Base-by-base conservation (phyloP, 805 yeast species). In the Ogataea kodamae region DNA sequence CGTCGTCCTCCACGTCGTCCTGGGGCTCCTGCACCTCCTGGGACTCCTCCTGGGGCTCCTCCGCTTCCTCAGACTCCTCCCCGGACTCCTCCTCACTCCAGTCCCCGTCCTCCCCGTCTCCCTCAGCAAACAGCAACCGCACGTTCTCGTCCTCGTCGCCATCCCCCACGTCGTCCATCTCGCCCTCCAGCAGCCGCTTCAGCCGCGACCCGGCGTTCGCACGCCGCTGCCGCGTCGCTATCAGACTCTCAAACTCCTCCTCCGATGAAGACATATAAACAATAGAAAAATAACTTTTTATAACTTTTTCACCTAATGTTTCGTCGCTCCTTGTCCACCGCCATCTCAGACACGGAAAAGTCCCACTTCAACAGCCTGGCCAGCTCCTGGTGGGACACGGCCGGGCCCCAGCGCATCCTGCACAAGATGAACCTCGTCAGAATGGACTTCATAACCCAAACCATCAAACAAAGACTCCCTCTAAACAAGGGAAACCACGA, bases 301-400 rank as follows among this genome's bases (percentile, higher is more conserved):
- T 32, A 16, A 15, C 17, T 17, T 18, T 26, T 26, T 16, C 7
- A 16, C 21, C 20, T n/a, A 16, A 10, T 17, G 20, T 21, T 26
- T 19, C 20, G 20, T 22, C 31, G 37, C n/a, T 20, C 22, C 13
- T 32, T 33, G 12, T 33, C 37, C 11, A 27, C 37, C 22, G 40
- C 72, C 4, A 68, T 77, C 5, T 70, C 78, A 0, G 63, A 62
- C 6, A 76, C 78, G 5, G 97, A 90, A 54, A 67, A 80, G 57
- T 61, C 71, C 7, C 97, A 92, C 59, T 92, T 92, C 61, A 78
- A 84, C 48, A 75, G 80, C 20, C 67, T 92, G 27, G 98, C 99
- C 1, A 68, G 81, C n/a, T 61, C 86, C n/a, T 92, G 99, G 99
- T 92, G 99, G 98, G 96, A 92, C 49, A 78, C 84, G 9, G 62